Percentiles rank a stretch among this genome's conserved stretches.
phyloP scores from a whole-genome alignment of 805 yeast genomes.

The Yarrowia sp. region DNA sequence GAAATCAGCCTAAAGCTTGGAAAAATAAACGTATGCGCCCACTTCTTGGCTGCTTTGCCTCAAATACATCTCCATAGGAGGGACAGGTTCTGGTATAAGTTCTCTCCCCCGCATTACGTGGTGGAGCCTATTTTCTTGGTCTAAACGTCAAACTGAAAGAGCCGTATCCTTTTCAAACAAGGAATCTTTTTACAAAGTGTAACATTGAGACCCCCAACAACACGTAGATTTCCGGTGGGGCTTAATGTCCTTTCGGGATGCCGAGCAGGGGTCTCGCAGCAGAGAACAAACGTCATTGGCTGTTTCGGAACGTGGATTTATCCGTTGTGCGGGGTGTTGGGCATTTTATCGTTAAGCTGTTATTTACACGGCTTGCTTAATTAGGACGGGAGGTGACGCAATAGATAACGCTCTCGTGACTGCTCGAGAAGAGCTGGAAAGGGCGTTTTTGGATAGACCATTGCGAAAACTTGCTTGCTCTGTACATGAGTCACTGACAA shows the following conservation, averaged over 20 bases:
- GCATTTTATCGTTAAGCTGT: neutral
- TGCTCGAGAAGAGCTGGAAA: neutral
- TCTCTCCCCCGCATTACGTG: neutral
- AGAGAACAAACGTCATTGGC: neutral
- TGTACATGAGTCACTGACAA: too few relatives aligned
- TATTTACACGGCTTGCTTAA: constrained; percentile 4
- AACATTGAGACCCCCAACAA: neutral
- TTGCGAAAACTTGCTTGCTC: too few relatives aligned
- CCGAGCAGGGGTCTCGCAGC: neutral
- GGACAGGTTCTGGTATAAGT: neutral
- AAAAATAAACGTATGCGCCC: neutral
- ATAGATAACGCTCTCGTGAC: neutral
- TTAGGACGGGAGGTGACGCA: neutral
- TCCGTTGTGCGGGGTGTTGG: neutral
- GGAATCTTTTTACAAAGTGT: neutral
- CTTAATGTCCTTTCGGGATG: neutral
- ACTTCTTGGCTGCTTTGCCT: constrained; percentile 10
- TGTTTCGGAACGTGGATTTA: neutral
- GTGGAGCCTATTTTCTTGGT: neutral
- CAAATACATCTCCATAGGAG: neutral
- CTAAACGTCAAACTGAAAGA: neutral
- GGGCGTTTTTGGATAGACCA: too few relatives aligned
- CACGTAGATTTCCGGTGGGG: neutral
- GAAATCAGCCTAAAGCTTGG: neutral
- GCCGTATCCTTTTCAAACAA: constrained; percentile 1